Evolutionary conservation across 2,329 filamentous ascomycete genomes (phyloP).

Genomic region (Colletotrichum orbiculare): DNA sequence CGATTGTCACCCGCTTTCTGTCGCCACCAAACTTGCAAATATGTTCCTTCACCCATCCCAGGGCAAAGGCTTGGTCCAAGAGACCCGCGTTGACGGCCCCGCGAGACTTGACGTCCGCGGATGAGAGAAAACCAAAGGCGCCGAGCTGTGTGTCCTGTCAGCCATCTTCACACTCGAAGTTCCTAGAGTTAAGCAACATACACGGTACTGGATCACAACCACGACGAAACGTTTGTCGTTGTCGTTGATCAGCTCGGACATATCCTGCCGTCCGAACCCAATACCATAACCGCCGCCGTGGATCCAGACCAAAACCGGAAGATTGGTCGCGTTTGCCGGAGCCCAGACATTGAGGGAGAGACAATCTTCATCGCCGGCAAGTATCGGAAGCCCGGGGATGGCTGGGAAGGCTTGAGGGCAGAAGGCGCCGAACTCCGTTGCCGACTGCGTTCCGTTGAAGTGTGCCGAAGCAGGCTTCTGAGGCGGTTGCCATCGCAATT

Average conservation of each 20-base stretch:
- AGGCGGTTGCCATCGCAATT: conserved; percentile 56
- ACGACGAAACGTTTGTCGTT: conserved; percentile 49
- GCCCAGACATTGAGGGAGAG: conserved; percentile 58
- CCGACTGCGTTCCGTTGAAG: conserved; percentile 44
- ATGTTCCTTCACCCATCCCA: conserved; percentile 62
- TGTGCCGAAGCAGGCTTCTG: conserved; percentile 40
- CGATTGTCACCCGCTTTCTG: conserved; percentile 58
- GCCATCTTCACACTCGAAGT: neutral
- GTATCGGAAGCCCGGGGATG: conserved; percentile 39
- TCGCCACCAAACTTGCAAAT: conserved; percentile 64
- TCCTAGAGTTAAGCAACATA: conserved; percentile 44
- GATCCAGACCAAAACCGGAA: conserved; percentile 59
- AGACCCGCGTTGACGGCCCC: conserved; percentile 59
- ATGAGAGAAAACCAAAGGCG: conserved; percentile 57
- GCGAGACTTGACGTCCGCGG: conserved; percentile 50
- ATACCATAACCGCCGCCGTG: conserved; percentile 56
- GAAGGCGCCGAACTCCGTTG: conserved; percentile 42
- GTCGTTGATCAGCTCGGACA: conserved; percentile 41
- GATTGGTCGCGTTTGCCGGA: conserved; percentile 51
- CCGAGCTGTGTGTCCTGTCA: conserved; percentile 45
- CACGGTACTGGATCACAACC: conserved; percentile 52
- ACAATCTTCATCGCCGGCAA: conserved; percentile 54
- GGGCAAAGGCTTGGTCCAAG: conserved; percentile 59
- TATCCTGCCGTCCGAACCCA: conserved; percentile 38
- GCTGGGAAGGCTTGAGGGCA: conserved; percentile 49